Percentiles rank a stretch among this genome's conserved stretches.
Conservation (phyloP, 2,329 filamentous ascomycete species). For the Stachybotrys chartarum region DNA sequence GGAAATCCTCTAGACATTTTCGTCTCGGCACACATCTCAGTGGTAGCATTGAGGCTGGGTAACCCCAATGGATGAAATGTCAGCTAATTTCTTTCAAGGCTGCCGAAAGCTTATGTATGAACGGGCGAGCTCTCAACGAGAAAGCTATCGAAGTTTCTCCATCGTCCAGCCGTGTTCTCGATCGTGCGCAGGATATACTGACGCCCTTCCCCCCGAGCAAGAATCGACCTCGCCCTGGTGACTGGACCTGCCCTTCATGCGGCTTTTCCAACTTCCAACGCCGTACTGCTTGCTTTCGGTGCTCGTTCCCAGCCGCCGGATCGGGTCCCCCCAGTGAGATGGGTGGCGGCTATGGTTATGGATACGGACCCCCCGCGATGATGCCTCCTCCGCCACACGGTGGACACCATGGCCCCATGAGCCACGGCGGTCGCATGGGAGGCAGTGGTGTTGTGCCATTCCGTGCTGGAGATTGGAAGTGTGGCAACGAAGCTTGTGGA, state of each 20-base stretch:
- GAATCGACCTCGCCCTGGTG: constrained; percentile 91
- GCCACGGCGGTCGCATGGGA: constrained; percentile 62
- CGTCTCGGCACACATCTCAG: too few species aligned
- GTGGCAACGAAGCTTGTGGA: constrained; percentile 90
- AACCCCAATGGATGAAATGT: too few species aligned
- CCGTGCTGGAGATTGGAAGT: constrained; percentile 98
- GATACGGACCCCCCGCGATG: constrained; percentile 67
- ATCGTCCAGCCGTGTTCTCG: constrained; percentile 91
- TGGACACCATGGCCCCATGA: constrained; percentile 50
- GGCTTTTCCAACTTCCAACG: constrained; percentile 99
- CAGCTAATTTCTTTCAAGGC: constrained; percentile 47
- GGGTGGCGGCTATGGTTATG: constrained; percentile 49
- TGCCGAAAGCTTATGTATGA: constrained; percentile 98
- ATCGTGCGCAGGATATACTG: constrained; percentile 90
- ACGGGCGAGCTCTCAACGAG: constrained; percentile 93
- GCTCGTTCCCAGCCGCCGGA: constrained; percentile 93
- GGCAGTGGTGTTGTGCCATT: constrained; percentile 88
- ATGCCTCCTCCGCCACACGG: constrained; percentile 74
- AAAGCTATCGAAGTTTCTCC: constrained; percentile 99
- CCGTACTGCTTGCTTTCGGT: constrained; percentile 96
- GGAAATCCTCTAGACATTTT: too few species aligned
- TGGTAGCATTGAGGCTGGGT: too few species aligned
- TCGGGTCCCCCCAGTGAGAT: constrained; percentile 63
- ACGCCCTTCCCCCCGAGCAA: constrained; percentile 98
- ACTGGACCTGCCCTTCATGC: constrained; percentile 98